Conservation (phyloP, 108 stramenopile species). For the Cyclotella sp. region DNA sequence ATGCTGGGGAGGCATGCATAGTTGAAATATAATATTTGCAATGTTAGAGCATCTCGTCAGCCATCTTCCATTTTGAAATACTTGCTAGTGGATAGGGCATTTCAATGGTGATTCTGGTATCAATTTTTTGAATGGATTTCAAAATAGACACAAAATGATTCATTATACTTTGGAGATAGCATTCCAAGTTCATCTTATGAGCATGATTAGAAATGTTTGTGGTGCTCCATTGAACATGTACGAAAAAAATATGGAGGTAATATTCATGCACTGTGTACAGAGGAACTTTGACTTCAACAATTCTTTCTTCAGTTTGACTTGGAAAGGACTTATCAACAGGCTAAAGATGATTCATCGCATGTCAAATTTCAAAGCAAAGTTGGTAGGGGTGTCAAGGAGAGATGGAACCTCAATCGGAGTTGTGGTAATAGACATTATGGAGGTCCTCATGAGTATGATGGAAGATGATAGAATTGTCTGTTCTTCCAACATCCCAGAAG, state of each 20-base stretch:
- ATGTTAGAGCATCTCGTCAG: no score
- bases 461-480: background rate
- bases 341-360: background rate
- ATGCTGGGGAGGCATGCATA: no score
- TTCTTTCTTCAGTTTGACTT: background rate
- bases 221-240: background rate
- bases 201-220: background rate
- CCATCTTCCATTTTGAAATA: no score
- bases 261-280: no score
- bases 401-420: no score
- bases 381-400: background rate
- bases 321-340: background rate
- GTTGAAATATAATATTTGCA: no score
- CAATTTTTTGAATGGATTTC: no score
- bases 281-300: no score
- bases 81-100: no score
- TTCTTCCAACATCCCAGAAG: background rate
- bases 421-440: background rate
- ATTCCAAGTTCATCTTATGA: background rate
- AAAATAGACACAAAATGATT: no score
- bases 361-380: no score
- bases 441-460: background rate
- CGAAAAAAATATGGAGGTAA: constrained; percentile 1
- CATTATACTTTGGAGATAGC: background rate
- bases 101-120: no score